Base-by-base conservation (phyloP, 768 basidiomycete genomes). In the Boletus insuetus region DNA sequence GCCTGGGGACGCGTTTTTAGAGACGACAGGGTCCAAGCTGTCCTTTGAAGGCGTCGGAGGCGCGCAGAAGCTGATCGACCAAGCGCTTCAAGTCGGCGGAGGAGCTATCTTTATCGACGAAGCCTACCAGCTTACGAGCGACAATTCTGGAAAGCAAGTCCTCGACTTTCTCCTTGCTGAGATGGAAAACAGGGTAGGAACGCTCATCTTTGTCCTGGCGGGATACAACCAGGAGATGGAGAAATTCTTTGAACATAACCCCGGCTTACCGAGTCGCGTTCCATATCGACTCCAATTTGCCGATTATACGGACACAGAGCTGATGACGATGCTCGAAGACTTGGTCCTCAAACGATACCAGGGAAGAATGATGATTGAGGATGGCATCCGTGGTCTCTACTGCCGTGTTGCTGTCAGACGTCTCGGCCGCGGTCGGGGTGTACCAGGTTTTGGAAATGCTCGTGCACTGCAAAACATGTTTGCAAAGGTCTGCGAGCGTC, bases 171-270 rank as follows among this genome's bases (percentile, higher is more conserved):
- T 89, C 0, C 75, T 89, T 1, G 85, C 87, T 0, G 86, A 89
- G 65, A 88, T 89, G 83, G 86, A 88, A 61, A 87, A 88, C 62
- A 76, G 79, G 34, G 74, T 83, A 4, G 87, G 85, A 6, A 81
- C 72, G 7, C 58, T 87, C 7, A 82, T 86, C 12, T 89, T 89
- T 69, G 81, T 89, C 51, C 73, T 89, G 3, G 87, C 87, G 0
- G 87, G 87, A 5, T 89, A 89, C 64, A 79, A 73, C 65, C 83
- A 80, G 51, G 75, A 89, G 66, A 88, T 89, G 87, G 87, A 89
- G 59, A 82, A 77, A 42, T 89, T 89, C 71, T 88, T 89, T 55
- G 86, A 87, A 56, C 86, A 87, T 56, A 88, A 89, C 60, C 86
- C 87, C 3, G 87, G 87, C 2, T 66, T 89, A 13, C 69, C 71